Base-by-base conservation (phyloP, 2,329 filamentous ascomycete genomes). In the Juglanconis oblonga region DNA sequence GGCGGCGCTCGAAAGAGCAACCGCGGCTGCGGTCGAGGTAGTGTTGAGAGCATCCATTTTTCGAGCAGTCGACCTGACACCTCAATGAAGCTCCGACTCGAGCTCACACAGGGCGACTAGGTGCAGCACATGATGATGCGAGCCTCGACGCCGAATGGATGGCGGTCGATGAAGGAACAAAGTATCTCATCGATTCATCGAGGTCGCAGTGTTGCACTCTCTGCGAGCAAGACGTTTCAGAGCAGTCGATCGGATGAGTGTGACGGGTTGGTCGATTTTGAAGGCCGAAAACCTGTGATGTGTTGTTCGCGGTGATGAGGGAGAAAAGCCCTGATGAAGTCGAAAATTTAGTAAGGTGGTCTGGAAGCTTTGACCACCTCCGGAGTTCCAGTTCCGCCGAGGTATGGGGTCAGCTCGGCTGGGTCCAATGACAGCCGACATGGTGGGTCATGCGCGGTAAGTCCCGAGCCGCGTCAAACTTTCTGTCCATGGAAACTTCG, bases 91-190 rank as follows among this genome's bases (percentile, higher is more conserved):
- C 48, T 51, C 55, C 29, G 29, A 42, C 55, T 52, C 47, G 29
- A 51, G 36, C 48, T 52, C 36, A 45, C 55, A 57, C 55, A 42
- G 53, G 50, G 32, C 58, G 47, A 54, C 54, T 63, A 63, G 54
- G 38, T 58, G 48, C 54, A 48, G 61, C 61, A 63, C 61, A 63
- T 63, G 61, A 63, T 63, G 61, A 55, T 63, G 61, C 44, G 53
- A 49, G 55, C 48, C 58, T 59, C 58, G 55, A 60, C 61, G 61
- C 58, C 61, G 54, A 61, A 55, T 55, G 58, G 55, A 45, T 61
- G 61, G 61, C 61, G 45, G 51, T 31, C 51, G 58, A 54, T 17
- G 58, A 44, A 44, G 50, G 48, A 32, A 36, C 51, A 57, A 38
- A 51, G 42, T 29, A 52, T 31, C 55, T 59, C 54, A 62, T 57